Evolutionary conservation across 768 basidiomycete species (phyloP).

Genomic region (Amanita rubescens): DNA sequence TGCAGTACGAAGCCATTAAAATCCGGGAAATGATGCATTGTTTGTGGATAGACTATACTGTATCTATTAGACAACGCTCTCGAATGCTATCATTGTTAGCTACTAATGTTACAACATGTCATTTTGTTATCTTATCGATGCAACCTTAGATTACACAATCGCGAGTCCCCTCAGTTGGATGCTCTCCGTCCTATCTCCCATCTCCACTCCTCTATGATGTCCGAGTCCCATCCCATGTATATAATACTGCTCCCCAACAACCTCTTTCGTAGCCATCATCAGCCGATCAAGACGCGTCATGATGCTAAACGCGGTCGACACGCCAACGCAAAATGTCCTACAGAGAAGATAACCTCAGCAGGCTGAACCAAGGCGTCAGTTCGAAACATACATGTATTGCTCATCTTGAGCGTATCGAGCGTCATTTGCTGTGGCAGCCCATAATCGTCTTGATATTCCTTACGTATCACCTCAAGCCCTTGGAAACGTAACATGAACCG

Average conservation of each 20-base stretch:
- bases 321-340: slow-evolving; percentile 67
- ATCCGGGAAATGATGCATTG: not conserved
- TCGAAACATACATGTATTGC: slow-evolving; percentile 61
- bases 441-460: slow-evolving; percentile 67
- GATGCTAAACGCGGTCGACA: slow-evolving; percentile 60
- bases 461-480: slow-evolving; percentile 60
- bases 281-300: slow-evolving; percentile 68
- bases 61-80: no score
- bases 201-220: slow-evolving; percentile 20
- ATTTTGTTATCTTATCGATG: not conserved
- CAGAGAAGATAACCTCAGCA: not conserved
- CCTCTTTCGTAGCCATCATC: slow-evolving; percentile 77
- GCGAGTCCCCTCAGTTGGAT: slow-evolving; percentile 8
- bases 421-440: slow-evolving; percentile 67
- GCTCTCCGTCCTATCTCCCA: slow-evolving; percentile 22
- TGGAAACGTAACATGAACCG: slow-evolving; percentile 41
- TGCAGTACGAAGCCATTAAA: not conserved
- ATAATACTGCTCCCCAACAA: slow-evolving; percentile 83
- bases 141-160: not conserved
- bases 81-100: no score
- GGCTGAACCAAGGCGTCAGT: not conserved
- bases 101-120: not conserved
- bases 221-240: slow-evolving; percentile 56
- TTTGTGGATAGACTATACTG: not conserved
- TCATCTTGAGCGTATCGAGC: slow-evolving; percentile 64